These are phyloP conservation scores for Fusarium sp. DNA, from an alignment of 2,329 filamentous ascomycete genomes.

Conservation along the genomic window DNA sequence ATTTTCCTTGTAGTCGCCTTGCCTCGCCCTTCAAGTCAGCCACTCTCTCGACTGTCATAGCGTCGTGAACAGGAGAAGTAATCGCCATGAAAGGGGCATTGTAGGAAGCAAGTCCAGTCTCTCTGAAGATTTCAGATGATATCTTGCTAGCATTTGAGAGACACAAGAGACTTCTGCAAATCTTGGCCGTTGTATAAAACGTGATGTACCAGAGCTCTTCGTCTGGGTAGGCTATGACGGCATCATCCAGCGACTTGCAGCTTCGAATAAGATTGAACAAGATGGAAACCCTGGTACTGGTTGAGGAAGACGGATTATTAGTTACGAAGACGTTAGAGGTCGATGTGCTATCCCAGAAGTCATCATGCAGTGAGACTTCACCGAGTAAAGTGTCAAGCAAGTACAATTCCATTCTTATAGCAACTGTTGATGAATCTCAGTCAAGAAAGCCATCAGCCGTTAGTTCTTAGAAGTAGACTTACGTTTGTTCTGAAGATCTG, in stretches of 20 bases:
- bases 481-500: not conserved
- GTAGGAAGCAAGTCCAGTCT: not conserved
- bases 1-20: not conserved
- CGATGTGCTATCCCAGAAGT: conserved; percentile 4
- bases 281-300: not conserved
- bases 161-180: conserved; percentile 6
- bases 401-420: not conserved
- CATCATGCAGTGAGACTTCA: conserved; percentile 7
- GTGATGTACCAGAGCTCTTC: conserved; percentile 9
- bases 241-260: not conserved
- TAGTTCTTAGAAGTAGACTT: fast-evolving
- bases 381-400: conserved; percentile 7
- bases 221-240: not conserved
- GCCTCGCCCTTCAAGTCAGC: not conserved
- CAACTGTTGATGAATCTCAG: not conserved
- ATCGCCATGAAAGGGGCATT: not conserved
- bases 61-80: not conserved
- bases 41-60: not conserved
- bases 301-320: not conserved
- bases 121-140: not conserved
- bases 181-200: conserved; percentile 8
- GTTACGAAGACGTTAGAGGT: not conserved
- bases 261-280: not conserved
- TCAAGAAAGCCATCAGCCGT: fast-evolving
- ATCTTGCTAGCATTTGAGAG: conserved; percentile 13